Conservation (phyloP, 2,329 filamentous ascomycete genomes). For the Tolypocladium ovalisporum region DNA sequence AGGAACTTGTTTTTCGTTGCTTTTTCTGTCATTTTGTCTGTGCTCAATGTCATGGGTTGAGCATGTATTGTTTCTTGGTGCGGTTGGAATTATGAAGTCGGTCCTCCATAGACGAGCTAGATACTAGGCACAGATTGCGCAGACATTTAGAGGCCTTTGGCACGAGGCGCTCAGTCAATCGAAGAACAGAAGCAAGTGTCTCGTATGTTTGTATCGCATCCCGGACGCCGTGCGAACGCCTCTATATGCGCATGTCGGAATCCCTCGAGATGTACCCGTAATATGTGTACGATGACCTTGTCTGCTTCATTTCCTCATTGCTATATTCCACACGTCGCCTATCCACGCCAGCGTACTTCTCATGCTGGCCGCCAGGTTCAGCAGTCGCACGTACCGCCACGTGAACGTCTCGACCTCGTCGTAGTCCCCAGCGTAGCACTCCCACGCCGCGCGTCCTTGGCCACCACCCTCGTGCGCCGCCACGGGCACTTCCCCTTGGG, state of each 20-base stretch:
- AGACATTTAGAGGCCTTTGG: not conserved
- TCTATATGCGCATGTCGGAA: not conserved
- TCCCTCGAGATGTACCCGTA: too few relatives aligned
- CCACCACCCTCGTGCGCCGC: conserved; percentile 24
- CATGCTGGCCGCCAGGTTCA: conserved; percentile 38
- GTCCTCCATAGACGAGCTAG: not conserved
- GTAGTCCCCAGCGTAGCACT: conserved; percentile 49
- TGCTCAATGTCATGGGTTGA: not conserved
- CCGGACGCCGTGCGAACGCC: not conserved
- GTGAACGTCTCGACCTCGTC: conserved; percentile 45
- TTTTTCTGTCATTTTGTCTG: not conserved
- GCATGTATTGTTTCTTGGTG: not conserved
- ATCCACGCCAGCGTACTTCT: conserved; percentile 44
- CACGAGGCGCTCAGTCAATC: not conserved
- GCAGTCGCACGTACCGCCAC: conserved; percentile 37
- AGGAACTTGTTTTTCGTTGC: not conserved
- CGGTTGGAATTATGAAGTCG: not conserved
- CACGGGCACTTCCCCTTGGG: conserved; percentile 22
- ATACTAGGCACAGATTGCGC: not conserved
- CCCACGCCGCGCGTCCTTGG: conserved; percentile 41
- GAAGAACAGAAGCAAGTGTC: not conserved
- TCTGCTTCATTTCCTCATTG: not conserved
- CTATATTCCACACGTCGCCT: conserved; percentile 7
- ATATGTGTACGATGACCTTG: not conserved
- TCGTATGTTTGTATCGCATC: too few relatives aligned